Evolutionary conservation across 495 filamentous ascomycete genomes (phyloP), one percentile per base, ranked within the genome.

Genomic region (Thozetella sp.): DNA sequence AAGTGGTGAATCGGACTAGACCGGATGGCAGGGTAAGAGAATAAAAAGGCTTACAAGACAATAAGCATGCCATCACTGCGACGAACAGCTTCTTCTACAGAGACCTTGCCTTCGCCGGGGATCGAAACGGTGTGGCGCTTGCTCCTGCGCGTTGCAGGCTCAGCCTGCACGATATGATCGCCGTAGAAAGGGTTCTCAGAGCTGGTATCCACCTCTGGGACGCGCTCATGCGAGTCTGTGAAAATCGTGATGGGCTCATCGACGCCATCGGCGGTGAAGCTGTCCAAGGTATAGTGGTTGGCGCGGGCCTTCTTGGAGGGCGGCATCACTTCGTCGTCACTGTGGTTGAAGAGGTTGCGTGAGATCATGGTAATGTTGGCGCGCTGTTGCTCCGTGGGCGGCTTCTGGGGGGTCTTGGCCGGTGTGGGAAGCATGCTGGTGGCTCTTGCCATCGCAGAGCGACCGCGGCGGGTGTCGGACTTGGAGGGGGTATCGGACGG

Each of bases 191-290:
- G 92, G 63, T 97, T 97, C 2, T 88, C 86, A 60, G 79, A 68
- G 56, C 75, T 84, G 24, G 75, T 60, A 67, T 91, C 91, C 2
- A 86, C 58, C 67, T 88, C 86, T 25, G 95, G 95, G 30, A 97
- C 76, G 46, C 91, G 88, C 66, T 96, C 93, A 67, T 90, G 89
- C 2, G 91, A 90, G 66, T 99, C 95, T 11, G 93, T 97, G 69
- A 86, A 97, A 55, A 99, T 96, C 63, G 86, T 74, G 60, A 98
- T 92, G 12, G 83, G 69, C 43, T 79, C 74, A n/a, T 76, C 77
- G 20, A 71, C 62, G 12, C 70, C 65, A 3, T 82, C 77, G 22
- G 84, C 86, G 26, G 72, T 78, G 66, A 89, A 88, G 70, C 88
- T 88, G 53, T 90, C 88, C n/a, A 96, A 69, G n/a, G 76, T 80